These are phyloP conservation scores for Ajuga reptans DNA, from an alignment of 305 asterid species.

Conservation along the genomic window DNA sequence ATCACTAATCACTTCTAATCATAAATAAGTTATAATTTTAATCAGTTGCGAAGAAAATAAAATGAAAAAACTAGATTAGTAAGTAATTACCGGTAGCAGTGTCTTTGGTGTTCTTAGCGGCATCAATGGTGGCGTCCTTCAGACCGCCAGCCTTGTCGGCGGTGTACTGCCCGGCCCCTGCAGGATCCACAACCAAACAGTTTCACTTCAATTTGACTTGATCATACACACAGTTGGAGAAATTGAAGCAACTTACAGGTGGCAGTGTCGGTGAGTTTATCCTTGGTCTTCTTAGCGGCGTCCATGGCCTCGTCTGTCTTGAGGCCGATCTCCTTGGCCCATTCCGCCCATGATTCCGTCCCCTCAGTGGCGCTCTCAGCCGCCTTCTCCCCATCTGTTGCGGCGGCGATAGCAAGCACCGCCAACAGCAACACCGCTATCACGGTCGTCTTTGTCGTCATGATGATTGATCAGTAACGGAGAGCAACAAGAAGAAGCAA, in stretches of 20 bases:
- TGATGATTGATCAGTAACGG: background rate
- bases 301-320: slow-evolving; percentile 25
- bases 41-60: too few relatives aligned
- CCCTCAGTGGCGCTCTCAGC: slow-evolving; percentile 20
- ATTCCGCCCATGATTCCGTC: slow-evolving; percentile 53
- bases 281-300: slow-evolving; percentile 24
- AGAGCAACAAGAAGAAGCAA: slow-evolving; percentile 18
- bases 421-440: too few relatives aligned
- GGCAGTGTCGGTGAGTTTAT: slow-evolving; percentile 24
- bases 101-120: too few relatives aligned
- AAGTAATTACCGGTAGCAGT: too few relatives aligned
- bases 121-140: background rate
- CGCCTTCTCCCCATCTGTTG: slow-evolving; percentile 5
- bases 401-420: too few relatives aligned
- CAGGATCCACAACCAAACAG: background rate
- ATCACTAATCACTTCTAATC: too few relatives aligned
- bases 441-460: too few relatives aligned
- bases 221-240: too few relatives aligned
- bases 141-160: slow-evolving; percentile 8
- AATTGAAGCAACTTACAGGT: too few relatives aligned
- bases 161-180: slow-evolving; percentile 26
- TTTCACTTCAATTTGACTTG: too few relatives aligned
- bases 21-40: too few relatives aligned
- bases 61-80: too few relatives aligned
- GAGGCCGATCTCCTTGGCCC: slow-evolving; percentile 61